These are phyloP conservation scores for Collybia sp. DNA, from an alignment of 768 basidiomycete species.

Conservation along the genomic window DNA sequence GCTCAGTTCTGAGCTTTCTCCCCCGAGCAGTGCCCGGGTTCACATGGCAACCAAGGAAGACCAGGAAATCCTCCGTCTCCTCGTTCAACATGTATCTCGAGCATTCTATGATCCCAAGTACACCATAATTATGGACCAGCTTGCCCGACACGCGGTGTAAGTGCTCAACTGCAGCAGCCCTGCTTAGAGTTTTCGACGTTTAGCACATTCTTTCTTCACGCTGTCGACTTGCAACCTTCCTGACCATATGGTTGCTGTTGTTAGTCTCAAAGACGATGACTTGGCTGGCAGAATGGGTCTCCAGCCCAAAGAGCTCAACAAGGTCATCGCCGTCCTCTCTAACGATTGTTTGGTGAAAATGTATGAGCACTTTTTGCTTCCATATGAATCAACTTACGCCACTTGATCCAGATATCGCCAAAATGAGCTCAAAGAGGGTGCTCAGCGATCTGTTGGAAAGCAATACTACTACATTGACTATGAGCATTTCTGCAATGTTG, in stretches of 20 bases:
- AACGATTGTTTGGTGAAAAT: conserved; percentile 76
- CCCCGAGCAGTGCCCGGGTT: neutral
- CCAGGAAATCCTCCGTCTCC: conserved; percentile 74
- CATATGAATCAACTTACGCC: neutral
- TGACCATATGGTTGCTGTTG: conserved; percentile 16
- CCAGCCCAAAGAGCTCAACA: conserved; percentile 86
- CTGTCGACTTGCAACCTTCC: conserved; percentile 4
- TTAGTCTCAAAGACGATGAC: conserved; percentile 90
- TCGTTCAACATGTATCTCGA: conserved; percentile 91
- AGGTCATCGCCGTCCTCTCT: conserved; percentile 77
- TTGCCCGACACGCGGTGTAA: conserved; percentile 92
- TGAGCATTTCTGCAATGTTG: conserved; percentile 92
- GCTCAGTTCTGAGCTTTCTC: too few species aligned
- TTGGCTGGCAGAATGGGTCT: conserved; percentile 87
- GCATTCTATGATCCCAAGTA: conserved; percentile 94
- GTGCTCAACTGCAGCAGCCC: conserved; percentile 37
- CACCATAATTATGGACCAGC: conserved; percentile 90
- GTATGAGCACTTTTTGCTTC: conserved; percentile 35
- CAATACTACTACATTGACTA: conserved; percentile 98
- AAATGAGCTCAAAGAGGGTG: conserved; percentile 88
- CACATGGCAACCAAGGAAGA: conserved; percentile 71
- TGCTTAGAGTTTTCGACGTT: conserved; percentile 13
- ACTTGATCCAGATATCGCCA: conserved; percentile 66
- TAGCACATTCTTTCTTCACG: conserved; percentile 13
- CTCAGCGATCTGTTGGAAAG: conserved; percentile 80